Evolutionary conservation across 2,329 filamentous ascomycete genomes (phyloP), one percentile per base, ranked within the genome.

Genomic region (Alternaria postmessia): DNA sequence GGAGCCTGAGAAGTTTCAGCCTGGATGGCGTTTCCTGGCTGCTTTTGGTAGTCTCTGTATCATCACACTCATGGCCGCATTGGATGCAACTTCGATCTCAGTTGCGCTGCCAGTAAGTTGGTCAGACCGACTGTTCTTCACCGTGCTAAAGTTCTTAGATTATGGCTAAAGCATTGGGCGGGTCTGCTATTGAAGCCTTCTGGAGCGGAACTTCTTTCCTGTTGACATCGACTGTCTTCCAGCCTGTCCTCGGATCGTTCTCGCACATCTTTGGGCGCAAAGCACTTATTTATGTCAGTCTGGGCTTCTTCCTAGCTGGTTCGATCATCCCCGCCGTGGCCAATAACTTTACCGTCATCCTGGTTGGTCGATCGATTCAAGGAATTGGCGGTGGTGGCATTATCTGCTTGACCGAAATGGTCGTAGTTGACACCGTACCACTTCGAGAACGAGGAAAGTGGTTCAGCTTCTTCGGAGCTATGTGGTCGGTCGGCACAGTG

Each of bases 71-170:
- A 88, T 88, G 78, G 86, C 87, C 2, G 87, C 88, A 12, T 80
- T 91, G 28, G 88, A 91, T 73, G 88, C 87, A 4, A 90, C 88
- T 1, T 89, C 86, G 4, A 81, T 90, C 52, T 87, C 86, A 4
- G 87, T 89, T 7, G 87, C 88, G 4, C 76, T 90, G 44, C 73
- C 77, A 12, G 77, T 78, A 69, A 14, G 73, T 60, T 6, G 5
- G n/a, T 16, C 42, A 54, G 4, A 16, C 24, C 7, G 1, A 34
- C 12, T 26, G 1, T 5, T 8, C 9, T 5, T 8, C 7, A 2
- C 22, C 16, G 3, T 5, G 28, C 62, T 72, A 41, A 73, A 34
- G 16, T 7, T 16, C 1, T 11, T 8, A 79, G 77, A 75, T 78
- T 43, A 79, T 80, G 74, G 74, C 78, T 2, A 70, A 66, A 65